phyloP scores from a whole-genome alignment of 2,329 filamentous ascomycete genomes.

The Cyphellophora attinorum region DNA sequence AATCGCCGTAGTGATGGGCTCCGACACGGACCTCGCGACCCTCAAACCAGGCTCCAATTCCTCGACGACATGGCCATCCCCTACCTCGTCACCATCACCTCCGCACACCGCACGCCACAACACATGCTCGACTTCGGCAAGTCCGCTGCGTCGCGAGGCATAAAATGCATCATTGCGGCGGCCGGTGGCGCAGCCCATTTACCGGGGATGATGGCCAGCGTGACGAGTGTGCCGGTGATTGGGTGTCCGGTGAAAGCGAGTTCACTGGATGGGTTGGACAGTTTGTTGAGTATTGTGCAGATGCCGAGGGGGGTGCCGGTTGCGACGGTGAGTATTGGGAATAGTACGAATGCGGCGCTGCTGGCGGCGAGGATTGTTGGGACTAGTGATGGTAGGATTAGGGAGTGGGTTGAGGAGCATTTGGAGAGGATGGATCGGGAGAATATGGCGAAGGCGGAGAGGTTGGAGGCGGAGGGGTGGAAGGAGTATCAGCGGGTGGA shows the following conservation, averaged over 20 bases:
- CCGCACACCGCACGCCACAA: constrained; percentile 53
- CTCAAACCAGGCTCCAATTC: constrained; percentile 22
- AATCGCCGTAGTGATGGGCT: constrained; percentile 40
- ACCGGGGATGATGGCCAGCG: constrained; percentile 58
- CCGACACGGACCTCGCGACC: constrained; percentile 27
- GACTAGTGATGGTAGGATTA: constrained; percentile 13
- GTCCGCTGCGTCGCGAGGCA: constrained; percentile 48
- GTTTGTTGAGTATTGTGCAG: constrained; percentile 57
- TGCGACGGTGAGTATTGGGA: constrained; percentile 64
- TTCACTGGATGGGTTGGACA: constrained; percentile 57
- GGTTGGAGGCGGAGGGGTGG: constrained; percentile 17
- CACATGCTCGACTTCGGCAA: constrained; percentile 56
- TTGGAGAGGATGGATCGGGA: constrained; percentile 18
- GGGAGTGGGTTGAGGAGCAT: constrained; percentile 16
- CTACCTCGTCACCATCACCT: constrained; percentile 25
- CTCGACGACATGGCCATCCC: constrained; percentile 22
- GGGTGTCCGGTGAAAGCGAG: constrained; percentile 63
- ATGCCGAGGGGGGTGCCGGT: constrained; percentile 62
- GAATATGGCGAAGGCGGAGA: constrained; percentile 18
- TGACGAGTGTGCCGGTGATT: constrained; percentile 60
- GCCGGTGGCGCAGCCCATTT: constrained; percentile 60
- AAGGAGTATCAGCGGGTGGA: constrained; percentile 19
- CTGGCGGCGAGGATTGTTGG: constrained; percentile 58
- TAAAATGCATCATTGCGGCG: constrained; percentile 60
- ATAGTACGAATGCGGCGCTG: constrained; percentile 60